Evolutionary conservation across 129 eudicot genomes (phyloP), one percentile per base, ranked within the genome.

Genomic region (Tagetes erecta): DNA sequence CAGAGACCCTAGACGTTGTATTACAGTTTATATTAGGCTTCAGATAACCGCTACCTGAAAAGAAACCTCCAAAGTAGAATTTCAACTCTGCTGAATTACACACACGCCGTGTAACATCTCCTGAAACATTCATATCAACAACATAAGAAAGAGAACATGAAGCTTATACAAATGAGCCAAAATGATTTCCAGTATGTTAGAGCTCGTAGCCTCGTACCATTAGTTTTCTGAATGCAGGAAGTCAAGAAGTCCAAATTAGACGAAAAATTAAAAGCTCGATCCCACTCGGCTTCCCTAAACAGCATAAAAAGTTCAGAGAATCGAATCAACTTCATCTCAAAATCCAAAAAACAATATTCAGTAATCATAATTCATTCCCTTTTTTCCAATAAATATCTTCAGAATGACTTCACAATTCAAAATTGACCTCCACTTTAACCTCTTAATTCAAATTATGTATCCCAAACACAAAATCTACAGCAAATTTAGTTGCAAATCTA

Each of bases 21-120:
- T 94, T 94, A 59, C 99, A 94, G 77, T 94, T 94, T n/a, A 38
- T 82, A 84, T 86, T 94, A 30, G 96, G 96, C 70, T 70, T 83
- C 70, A 84, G 42, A 57, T 70, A 49, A 74, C 59, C 64, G 66
- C 36, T 36, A 71, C 68, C 68, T 10, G 76, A 66, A 36, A 70
- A 80, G 82, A 84, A 86, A 74, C 76, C 86, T 49, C 65, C 66
- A 78, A 91, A 86, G 84, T 90, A 94, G 59, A 83, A 78, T 64
- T 77, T 84, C 13, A 83, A 73, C 81, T 94, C 99, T 52, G 96
- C 96, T 81, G 92, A 88, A 44, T 88, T 88, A 67, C 99, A 94
- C 70, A 91, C 51, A 12, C 96, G 84, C 30, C 35, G 82, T 20
- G 82, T 64, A 53, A 85, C 74, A 63, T 94, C 97, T 75, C 92